phyloP scores from a whole-genome alignment of 371 early-diverging fungal species.

The Rhizopus sp. region DNA sequence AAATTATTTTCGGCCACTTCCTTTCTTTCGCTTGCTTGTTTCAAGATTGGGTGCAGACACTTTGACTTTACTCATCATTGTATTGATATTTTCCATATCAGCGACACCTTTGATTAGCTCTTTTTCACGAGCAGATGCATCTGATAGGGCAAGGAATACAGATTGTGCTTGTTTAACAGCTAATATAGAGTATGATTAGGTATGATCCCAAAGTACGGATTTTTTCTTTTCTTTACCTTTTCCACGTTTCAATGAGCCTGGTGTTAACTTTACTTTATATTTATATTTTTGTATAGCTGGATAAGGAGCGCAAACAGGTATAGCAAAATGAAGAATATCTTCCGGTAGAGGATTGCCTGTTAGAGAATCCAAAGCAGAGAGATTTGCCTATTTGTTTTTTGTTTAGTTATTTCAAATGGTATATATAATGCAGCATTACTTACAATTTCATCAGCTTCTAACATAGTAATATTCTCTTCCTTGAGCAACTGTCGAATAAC shows the following conservation, averaged over 20 bases:
- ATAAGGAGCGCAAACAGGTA: constrained; percentile 98
- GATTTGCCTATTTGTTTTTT: constrained; percentile 38
- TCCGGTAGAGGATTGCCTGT: constrained; percentile 76
- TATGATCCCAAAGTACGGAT: constrained; percentile 14
- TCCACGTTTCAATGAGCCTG: constrained; percentile 97
- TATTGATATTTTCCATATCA: constrained; percentile 79
- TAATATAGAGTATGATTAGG: constrained; percentile 6
- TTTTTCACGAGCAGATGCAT: constrained; percentile 67
- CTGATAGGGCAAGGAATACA: constrained; percentile 54
- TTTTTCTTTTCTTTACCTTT: constrained; percentile 59
- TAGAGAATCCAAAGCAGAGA: constrained; percentile 75
- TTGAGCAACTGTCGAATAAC: constrained; percentile 69
- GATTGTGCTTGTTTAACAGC: constrained; percentile 50
- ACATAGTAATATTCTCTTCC: constrained; percentile 72
- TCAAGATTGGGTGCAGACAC: constrained; percentile 78
- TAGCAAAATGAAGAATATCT: constrained; percentile 87
- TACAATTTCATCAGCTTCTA: constrained; percentile 67
- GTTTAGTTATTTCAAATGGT: constrained; percentile 1
- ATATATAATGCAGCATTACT: constrained; percentile 4
- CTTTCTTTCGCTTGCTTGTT: constrained; percentile 64
- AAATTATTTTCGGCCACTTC: constrained; percentile 18
- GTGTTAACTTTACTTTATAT: constrained; percentile 94
- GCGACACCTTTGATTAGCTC: constrained; percentile 83
- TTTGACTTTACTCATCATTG: constrained; percentile 89
- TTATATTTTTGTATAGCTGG: constrained; percentile 84